Conservation (phyloP, 2,329 filamentous ascomycete species). For the Pseudocercospora ulei region DNA sequence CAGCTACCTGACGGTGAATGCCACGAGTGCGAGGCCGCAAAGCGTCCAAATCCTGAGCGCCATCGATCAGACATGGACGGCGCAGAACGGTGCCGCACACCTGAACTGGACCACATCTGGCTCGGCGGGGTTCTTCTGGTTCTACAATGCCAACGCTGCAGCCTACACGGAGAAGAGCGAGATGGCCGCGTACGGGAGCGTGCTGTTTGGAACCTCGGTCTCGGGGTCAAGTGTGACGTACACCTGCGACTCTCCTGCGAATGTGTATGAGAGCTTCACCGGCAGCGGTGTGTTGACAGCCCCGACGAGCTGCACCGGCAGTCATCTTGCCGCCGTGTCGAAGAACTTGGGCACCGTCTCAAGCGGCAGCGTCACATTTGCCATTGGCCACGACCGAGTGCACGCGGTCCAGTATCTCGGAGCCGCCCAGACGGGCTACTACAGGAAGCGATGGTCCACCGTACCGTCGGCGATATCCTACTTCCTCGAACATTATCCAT, state of each 20-base stretch:
- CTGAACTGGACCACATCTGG: slow-evolving; percentile 21
- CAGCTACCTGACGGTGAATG: slow-evolving; percentile 30
- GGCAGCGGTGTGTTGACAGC: slow-evolving; percentile 13
- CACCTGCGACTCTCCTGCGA: slow-evolving; percentile 9
- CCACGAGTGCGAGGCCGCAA: slow-evolving; percentile 11
- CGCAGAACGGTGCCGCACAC: slow-evolving; percentile 23
- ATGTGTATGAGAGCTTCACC: slow-evolving; percentile 18
- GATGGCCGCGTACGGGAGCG: slow-evolving; percentile 24
- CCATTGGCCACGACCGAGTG: slow-evolving; percentile 24
- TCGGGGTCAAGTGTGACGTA: slow-evolving; percentile 8
- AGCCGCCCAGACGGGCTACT: slow-evolving; percentile 24
- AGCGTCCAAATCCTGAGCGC: slow-evolving; percentile 32
- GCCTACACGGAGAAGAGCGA: slow-evolving; percentile 23
- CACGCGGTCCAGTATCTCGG: slow-evolving; percentile 25
- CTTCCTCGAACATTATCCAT: slow-evolving; percentile 21
- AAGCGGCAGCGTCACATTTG: slow-evolving; percentile 21
- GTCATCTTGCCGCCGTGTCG: slow-evolving; percentile 22
- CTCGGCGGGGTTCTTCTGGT: slow-evolving; percentile 20
- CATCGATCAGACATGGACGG: slow-evolving; percentile 35
- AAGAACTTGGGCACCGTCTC: slow-evolving; percentile 14
- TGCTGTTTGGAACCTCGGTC: slow-evolving; percentile 18
- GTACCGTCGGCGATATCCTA: slow-evolving; percentile 21
- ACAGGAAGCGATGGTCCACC: slow-evolving; percentile 23
- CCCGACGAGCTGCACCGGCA: slow-evolving; percentile 9
- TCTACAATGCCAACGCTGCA: slow-evolving; percentile 23